Evolutionary conservation across 2,329 filamentous ascomycete genomes (phyloP).

Genomic region (Penicillium psychrosexuale): DNA sequence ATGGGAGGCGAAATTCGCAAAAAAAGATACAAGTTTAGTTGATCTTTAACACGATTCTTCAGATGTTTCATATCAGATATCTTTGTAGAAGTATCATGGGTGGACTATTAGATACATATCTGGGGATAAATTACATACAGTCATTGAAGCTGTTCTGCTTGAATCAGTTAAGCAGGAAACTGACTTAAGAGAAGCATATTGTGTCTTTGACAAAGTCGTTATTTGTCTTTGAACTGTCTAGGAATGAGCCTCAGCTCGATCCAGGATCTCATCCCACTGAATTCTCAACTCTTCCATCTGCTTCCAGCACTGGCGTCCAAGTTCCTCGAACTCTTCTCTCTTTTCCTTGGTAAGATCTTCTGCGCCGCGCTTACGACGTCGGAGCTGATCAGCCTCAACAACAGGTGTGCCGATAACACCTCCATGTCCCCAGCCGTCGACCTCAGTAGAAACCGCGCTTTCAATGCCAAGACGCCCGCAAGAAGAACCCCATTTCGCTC

Average conservation of each 20-base stretch:
- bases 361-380: constrained; percentile 58
- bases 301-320: constrained; percentile 42
- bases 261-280: constrained; percentile 40
- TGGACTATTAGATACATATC: neutral
- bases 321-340: constrained; percentile 38
- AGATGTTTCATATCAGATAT: neutral
- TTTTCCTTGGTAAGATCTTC: constrained; percentile 53
- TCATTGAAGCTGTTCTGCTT: neutral
- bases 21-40: constrained; percentile 12
- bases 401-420: constrained; percentile 54
- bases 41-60: neutral
- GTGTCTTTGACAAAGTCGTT: neutral
- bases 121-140: neutral
- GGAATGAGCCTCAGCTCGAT: constrained; percentile 29
- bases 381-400: constrained; percentile 50
- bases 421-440: constrained; percentile 76
- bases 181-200: neutral
- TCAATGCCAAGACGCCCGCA: constrained; percentile 57
- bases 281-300: constrained; percentile 44
- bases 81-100: neutral
- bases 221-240: too few species aligned
- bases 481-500: constrained; percentile 82
- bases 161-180: neutral
- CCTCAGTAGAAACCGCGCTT: constrained; percentile 71
- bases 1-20: constrained; percentile 22